phyloP scores from a whole-genome alignment of 352 stramenopile species.

The Phytophthora citricola region DNA sequence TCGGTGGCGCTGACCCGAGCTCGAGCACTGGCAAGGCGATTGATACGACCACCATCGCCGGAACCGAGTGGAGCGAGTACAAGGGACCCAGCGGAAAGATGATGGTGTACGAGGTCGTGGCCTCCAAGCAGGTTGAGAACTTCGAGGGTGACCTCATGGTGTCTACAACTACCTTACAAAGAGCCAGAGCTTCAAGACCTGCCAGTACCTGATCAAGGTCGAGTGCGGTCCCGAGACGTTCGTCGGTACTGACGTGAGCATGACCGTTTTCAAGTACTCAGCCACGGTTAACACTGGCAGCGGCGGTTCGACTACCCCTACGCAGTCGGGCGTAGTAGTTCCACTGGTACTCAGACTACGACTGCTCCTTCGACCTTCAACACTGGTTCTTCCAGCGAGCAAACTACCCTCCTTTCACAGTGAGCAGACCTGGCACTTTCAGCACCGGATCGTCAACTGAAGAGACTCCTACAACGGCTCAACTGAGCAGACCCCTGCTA shows the following conservation, averaged over 20 bases:
- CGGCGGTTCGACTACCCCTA: conserved; percentile 10
- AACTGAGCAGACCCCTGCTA: conserved; percentile 1
- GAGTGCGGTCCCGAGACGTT: conserved; percentile 53
- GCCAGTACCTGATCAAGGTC: conserved; percentile 46
- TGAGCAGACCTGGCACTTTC: background rate
- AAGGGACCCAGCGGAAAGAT: conserved; percentile 41
- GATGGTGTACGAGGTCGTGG: conserved; percentile 55
- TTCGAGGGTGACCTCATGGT: conserved; percentile 44
- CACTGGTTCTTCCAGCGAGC: conserved; percentile 15
- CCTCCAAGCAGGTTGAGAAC: conserved; percentile 28
- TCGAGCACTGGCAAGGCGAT: conserved; percentile 43
- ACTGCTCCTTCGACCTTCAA: conserved; percentile 17
- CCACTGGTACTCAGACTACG: conserved; percentile 17
- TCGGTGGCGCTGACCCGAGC: conserved; percentile 43
- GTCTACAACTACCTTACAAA: conserved; percentile 42
- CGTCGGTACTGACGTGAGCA: conserved; percentile 30
- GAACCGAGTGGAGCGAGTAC: conserved; percentile 39
- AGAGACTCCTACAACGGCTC: conserved; percentile 10
- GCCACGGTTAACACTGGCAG: conserved; percentile 30
- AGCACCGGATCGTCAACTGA: conserved; percentile 10
- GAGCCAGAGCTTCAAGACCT: conserved; percentile 37
- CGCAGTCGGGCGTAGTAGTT: conserved; percentile 20
- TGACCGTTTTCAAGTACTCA: conserved; percentile 45
- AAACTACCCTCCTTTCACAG: conserved; percentile 1
- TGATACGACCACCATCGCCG: conserved; percentile 35